Conservation (phyloP, 495 filamentous ascomycete genomes). For the Penicillium subrubescens region DNA sequence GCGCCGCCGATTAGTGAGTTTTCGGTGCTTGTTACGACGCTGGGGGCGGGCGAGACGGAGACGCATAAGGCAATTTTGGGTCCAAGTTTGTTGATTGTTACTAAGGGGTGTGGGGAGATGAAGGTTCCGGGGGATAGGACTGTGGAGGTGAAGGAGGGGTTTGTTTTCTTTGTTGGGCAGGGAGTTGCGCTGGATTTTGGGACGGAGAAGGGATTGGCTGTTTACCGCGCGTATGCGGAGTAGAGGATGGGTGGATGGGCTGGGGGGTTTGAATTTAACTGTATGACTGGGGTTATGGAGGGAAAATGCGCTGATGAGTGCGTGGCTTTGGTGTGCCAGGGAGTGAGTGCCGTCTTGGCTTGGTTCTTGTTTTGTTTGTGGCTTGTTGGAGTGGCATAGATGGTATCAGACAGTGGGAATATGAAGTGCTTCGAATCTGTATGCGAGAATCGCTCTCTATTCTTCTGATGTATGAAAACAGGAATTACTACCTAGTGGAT, state of each 20-base stretch:
- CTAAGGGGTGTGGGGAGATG: slow-evolving; percentile 62
- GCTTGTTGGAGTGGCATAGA: neutral
- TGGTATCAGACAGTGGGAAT: neutral
- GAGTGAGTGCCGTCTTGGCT: neutral
- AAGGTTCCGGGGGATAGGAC: slow-evolving; percentile 49
- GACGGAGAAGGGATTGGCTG: slow-evolving; percentile 52
- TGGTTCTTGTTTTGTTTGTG: neutral
- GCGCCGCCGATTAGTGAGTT: slow-evolving; percentile 75
- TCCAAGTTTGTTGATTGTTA: slow-evolving; percentile 67
- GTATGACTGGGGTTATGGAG: neutral
- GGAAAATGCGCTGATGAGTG: neutral
- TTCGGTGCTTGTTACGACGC: slow-evolving; percentile 61
- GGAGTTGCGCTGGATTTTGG: slow-evolving; percentile 55
- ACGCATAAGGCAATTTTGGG: slow-evolving; percentile 58
- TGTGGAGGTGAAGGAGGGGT: slow-evolving; percentile 60
- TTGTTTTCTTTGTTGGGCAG: slow-evolving; percentile 68
- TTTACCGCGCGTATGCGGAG: slow-evolving; percentile 59
- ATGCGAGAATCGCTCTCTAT: neutral
- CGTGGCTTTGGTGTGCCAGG: neutral
- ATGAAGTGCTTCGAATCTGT: neutral
- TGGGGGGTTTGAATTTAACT: neutral
- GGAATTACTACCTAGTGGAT: too few relatives aligned
- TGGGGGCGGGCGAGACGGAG: slow-evolving; percentile 61
- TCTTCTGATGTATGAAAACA: too few relatives aligned
- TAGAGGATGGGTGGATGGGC: slow-evolving; percentile 18